Percentiles rank a stretch among this genome's conserved stretches.
Evolutionary conservation across 192 early-diverging fungal species (phyloP).

Genomic region (Gonapodya sp.): DNA sequence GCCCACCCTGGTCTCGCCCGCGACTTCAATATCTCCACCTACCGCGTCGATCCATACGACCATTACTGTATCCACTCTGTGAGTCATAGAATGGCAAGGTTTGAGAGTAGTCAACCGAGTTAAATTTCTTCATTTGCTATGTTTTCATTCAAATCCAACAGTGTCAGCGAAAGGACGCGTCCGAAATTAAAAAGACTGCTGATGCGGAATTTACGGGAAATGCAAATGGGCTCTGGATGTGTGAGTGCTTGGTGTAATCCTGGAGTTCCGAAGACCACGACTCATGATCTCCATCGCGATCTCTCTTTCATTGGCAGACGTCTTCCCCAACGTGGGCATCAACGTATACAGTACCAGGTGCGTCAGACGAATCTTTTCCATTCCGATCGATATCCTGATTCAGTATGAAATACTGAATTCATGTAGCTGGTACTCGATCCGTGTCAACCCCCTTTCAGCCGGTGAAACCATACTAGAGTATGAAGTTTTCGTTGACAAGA

Average conservation of each 20-base stretch:
- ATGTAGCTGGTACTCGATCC: slow-evolving; percentile 3
- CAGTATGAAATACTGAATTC: background rate
- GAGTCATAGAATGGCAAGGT: background rate
- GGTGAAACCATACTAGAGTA: background rate
- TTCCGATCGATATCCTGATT: background rate
- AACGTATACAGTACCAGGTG: background rate
- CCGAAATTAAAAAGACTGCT: background rate
- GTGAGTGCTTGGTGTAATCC: background rate
- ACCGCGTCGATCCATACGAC: background rate
- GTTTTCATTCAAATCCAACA: too few relatives aligned
- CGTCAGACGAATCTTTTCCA: background rate
- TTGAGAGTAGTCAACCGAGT: background rate
- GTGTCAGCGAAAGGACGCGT: background rate
- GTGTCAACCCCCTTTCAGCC: slow-evolving; percentile 4
- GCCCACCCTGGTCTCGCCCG: slow-evolving; percentile 3
- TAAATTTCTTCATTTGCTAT: background rate
- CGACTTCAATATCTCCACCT: slow-evolving; percentile 4
- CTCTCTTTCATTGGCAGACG: background rate
- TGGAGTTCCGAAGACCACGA: too few relatives aligned
- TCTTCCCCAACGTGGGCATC: background rate
- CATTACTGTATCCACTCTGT: slow-evolving; percentile 4
- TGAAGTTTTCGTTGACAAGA: background rate
- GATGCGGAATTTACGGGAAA: background rate
- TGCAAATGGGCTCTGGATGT: background rate
- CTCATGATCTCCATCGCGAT: too few relatives aligned